These are phyloP conservation scores for Lophiotrema nucula DNA, from an alignment of 495 filamentous ascomycete genomes.

Conservation along the genomic window DNA sequence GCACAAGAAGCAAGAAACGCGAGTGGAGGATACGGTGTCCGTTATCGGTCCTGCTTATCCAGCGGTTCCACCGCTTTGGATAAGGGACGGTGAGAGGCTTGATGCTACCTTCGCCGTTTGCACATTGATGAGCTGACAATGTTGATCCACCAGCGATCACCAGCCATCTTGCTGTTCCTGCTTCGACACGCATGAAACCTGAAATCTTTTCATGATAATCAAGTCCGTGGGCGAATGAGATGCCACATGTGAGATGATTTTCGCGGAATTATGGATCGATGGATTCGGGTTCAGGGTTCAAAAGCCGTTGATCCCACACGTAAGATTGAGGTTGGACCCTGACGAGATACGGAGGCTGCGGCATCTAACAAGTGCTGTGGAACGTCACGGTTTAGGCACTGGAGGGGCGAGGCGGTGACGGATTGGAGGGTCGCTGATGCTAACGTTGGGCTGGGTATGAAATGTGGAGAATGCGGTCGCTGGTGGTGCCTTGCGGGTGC, in stretches of 20 bases:
- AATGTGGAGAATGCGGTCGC: not conserved
- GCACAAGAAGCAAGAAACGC: not conserved
- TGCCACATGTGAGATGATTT: not conserved
- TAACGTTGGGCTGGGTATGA: not conserved
- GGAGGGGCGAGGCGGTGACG: not conserved
- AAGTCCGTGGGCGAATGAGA: not conserved
- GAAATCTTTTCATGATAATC: not conserved
- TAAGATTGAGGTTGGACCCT: not conserved
- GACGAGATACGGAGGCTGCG: not conserved
- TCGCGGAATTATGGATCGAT: not conserved
- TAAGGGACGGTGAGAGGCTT: no score
- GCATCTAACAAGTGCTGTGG: not conserved
- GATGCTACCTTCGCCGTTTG: no score
- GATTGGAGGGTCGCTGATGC: not conserved
- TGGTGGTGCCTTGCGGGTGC: not conserved
- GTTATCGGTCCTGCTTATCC: not conserved
- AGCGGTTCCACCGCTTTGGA: not conserved
- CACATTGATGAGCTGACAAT: no score
- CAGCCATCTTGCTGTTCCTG: no score
- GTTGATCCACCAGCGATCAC: no score
- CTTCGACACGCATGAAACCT: no score
- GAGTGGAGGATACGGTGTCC: not conserved
- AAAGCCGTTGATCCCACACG: not conserved
- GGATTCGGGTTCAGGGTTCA: not conserved
- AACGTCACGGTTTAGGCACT: not conserved